Base-by-base conservation (phyloP, 192 early-diverging fungal species). In the Rhizophagus prolifer region DNA sequence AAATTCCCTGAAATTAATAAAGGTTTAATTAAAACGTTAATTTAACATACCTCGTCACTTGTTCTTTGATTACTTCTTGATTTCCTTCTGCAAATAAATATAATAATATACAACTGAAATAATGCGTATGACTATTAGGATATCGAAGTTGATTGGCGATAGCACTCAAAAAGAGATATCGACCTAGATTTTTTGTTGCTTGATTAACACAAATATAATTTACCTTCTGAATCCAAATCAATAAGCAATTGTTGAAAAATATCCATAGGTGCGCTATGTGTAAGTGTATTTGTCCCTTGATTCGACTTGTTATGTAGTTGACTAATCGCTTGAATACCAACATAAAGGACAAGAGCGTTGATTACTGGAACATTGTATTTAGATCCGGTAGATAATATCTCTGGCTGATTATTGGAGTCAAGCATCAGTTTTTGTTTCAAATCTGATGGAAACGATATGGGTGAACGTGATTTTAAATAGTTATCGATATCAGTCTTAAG, bases 71-170 rank as follows among this genome's bases (percentile, higher is more conserved):
- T 26, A 85, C 84, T 81, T 97, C 96, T 79, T 93, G 83, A 30
- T 64, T 86, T 3, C 88, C 85, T 76, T 94, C 93, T 3, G 86
- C 89, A 81, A 98, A 99, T 58, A 99, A 86, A 77, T 92, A 91
- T 44, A 99, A 84, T 41, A 99, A 81, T 28, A 94, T 88, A 75
- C 91, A 91, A 81, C 94, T 95, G 82, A 96, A 98, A 79, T 95
- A 95, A 78, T 94, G 93, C 16, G 97, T 99, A 79, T 99, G 97
- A 47, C 91, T 91, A 83, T 96, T 97, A n/a, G 97, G 96, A 85
- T 93, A 97, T 76, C 97, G 90, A 80, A 99, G 88, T 81, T 98
- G 97, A 84, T 98, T 97, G 59, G 95, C 95, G 79, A 99, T 94
- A 9, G 94, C 95, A 75, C 88, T 94, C 68, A 98, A 81, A 72